Evolutionary conservation across 345 rosid genomes (phyloP).

Genomic region (Limnanthes douglasii): DNA sequence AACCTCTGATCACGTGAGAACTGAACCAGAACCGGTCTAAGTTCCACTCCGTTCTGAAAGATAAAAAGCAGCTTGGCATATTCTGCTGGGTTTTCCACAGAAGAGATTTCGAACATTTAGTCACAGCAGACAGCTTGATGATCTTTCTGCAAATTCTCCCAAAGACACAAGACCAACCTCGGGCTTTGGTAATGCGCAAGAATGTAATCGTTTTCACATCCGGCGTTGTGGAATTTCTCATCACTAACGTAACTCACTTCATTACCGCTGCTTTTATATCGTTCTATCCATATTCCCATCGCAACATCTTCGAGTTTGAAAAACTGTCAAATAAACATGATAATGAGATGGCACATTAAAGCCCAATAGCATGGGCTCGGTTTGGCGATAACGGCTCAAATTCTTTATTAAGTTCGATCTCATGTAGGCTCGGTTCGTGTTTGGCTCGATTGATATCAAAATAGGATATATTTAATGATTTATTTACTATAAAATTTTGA

Average conservation of each 20-base stretch:
- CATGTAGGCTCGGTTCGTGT: no score
- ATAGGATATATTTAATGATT: no score
- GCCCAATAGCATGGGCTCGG: neutral
- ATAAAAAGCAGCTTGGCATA: no score
- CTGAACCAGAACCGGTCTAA: no score
- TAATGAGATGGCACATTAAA: neutral
- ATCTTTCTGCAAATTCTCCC: conserved; percentile 80
- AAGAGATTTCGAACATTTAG: conserved; percentile 20
- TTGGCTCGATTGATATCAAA: no score
- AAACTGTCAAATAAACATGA: conserved; percentile 24
- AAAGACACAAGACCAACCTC: conserved; percentile 58
- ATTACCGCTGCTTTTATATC: conserved; percentile 33
- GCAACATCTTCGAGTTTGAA: conserved; percentile 92
- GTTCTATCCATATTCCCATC: conserved; percentile 89
- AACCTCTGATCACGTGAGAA: no score
- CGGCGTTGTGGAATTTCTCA: conserved; percentile 58
- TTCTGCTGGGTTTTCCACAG: no score
- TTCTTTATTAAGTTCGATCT: no score
- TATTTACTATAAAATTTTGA: no score
- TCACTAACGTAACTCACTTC: conserved; percentile 51
- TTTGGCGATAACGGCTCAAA: neutral
- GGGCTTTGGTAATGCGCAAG: conserved; percentile 92
- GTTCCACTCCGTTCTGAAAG: no score
- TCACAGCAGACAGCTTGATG: conserved; percentile 59
- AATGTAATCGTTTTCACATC: conserved; percentile 51